These are phyloP conservation scores for Penicillium sp. DNA, from an alignment of 2,329 filamentous ascomycete genomes.

Conservation along the genomic window DNA sequence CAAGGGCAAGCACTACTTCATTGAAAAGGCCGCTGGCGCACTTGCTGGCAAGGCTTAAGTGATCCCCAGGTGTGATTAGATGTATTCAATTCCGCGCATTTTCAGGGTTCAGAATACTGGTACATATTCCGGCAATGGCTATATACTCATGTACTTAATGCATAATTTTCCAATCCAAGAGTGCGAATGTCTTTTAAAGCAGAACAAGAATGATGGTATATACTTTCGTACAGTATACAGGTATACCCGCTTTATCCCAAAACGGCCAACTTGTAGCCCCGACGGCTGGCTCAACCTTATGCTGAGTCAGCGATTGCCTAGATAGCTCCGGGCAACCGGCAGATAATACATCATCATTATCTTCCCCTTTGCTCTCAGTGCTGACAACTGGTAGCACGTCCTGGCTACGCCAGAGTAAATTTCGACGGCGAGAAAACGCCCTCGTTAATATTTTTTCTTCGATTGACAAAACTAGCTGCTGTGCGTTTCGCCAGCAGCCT, in stretches of 20 bases:
- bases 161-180: background rate
- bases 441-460: too few relatives aligned
- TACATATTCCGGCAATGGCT: background rate
- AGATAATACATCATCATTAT: too few relatives aligned
- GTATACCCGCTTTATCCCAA: background rate
- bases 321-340: too few relatives aligned
- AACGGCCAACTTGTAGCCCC: too few relatives aligned
- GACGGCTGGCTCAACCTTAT: too few relatives aligned
- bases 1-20: slow-evolving; percentile 46
- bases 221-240: background rate
- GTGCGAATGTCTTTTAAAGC: background rate
- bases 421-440: too few relatives aligned
- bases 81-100: background rate
- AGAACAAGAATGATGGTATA: background rate
- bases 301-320: too few relatives aligned
- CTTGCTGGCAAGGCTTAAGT: slow-evolving; percentile 17
- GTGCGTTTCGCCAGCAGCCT: too few relatives aligned
- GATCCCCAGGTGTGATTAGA: background rate
- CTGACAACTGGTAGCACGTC: too few relatives aligned
- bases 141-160: slow-evolving; percentile 6
- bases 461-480: too few relatives aligned
- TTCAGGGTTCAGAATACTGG: background rate
- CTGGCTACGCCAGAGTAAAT: too few relatives aligned
- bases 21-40: slow-evolving; percentile 23
- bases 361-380: too few relatives aligned